Evolutionary conservation across 1,139 yeast species (phyloP), one percentile per base, ranked within the genome.

Genomic region (Nakaseomyces nivariensis): DNA sequence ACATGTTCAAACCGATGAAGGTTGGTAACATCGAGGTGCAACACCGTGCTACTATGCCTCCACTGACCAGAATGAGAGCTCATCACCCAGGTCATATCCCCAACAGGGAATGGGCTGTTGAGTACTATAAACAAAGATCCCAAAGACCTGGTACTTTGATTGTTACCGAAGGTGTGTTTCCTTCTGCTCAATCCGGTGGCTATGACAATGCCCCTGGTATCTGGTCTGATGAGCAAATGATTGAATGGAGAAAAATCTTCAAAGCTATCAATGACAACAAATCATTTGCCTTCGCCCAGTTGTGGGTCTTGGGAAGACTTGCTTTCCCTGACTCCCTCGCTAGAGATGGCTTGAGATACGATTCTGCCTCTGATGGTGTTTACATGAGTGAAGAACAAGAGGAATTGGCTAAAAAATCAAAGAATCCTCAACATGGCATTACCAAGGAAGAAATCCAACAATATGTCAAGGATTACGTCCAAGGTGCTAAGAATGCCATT

Each of bases 111-210:
- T 48, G 49, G 51, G 70, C 72, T 56, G 63, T 66, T 9, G 68
- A 73, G 51, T 79, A 81, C 62, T 83, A 83, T 58, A 68, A 60
- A 3, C 76, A 76, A 56, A 70, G 88, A 54, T 71, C 84, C 5
- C 58, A 67, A 48, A 61, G 67, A 51, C 77, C 81, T 24, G 87
- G 87, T 4, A 70, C 75, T 10, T 54, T 75, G 22, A 51, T 74
- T 26, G 64, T 75, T 51, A 58, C 77, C 9, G 81, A 76, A 57
- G 79, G 72, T 3, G 69, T 75, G 1, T 65, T 66, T 47, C 68
- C 74, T 27, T 60, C 71, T 24, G 58, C 62, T 4, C 58, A 57
- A 25, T 71, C 72, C 2, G 70, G 70, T 29, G 67, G 67, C 29
- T 70, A 68, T 26, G 67, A 68, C 2, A 66, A 63, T 49, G 72